Evolutionary conservation across 2,329 filamentous ascomycete species (phyloP).

Genomic region (Aspergillus sp.): DNA sequence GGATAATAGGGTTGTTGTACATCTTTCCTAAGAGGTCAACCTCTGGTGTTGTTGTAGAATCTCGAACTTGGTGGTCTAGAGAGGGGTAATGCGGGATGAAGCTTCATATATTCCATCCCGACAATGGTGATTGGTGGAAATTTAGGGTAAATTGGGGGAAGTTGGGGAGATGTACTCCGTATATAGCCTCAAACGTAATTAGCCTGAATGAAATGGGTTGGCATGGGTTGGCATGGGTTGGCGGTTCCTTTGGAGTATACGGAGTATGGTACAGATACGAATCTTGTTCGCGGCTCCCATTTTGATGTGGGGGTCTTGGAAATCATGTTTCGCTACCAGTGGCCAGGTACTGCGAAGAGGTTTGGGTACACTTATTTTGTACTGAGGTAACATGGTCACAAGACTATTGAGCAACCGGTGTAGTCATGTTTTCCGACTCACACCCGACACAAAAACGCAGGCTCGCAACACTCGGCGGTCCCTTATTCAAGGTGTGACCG

Average conservation of each 20-base stretch:
- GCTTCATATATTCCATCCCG: background rate
- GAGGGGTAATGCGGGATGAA: background rate
- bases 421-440: background rate
- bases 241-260: background rate
- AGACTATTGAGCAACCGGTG: background rate
- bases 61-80: background rate
- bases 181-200: background rate
- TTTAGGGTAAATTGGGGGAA: background rate
- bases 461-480: background rate
- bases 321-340: background rate
- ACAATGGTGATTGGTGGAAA: background rate
- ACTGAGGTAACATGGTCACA: too few species aligned
- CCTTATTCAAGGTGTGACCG: background rate
- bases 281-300: background rate
- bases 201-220: background rate
- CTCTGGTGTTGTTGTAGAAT: too few species aligned
- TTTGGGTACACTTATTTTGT: too few species aligned
- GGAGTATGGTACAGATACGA: background rate
- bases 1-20: slow-evolving; percentile 56
- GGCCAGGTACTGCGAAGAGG: too few species aligned
- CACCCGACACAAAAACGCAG: background rate
- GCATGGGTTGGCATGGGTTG: background rate
- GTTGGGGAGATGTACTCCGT: too few species aligned
- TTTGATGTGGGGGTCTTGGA: background rate
- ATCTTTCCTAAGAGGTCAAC: background rate